A percentile compares a stretch with the other conserved stretches of the same genome.
These are phyloP conservation scores for Amanita jacksonii DNA, from an alignment of 768 basidiomycete species.

Conservation along the genomic window DNA sequence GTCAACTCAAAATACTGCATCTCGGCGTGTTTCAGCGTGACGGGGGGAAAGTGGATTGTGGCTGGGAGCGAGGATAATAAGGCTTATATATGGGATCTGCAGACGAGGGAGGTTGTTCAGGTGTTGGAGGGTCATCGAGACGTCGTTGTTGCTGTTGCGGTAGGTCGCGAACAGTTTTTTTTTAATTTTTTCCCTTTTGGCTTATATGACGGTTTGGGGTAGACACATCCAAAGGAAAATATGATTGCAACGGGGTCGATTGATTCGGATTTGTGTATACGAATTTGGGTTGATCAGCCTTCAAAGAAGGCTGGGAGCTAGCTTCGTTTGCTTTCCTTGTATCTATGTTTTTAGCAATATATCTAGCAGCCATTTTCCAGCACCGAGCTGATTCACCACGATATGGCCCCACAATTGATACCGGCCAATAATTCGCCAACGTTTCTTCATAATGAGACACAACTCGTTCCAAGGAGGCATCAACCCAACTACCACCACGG, in stretches of 20 bases:
- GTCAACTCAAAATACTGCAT: slow-evolving; percentile 78
- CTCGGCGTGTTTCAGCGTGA: slow-evolving; percentile 75
- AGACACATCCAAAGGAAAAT: slow-evolving; percentile 83
- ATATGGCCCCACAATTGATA: too few species aligned
- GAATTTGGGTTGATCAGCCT: slow-evolving; percentile 63
- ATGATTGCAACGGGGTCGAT: slow-evolving; percentile 86
- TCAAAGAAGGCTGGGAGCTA: too few species aligned
- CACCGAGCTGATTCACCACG: too few species aligned
- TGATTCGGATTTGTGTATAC: slow-evolving; percentile 72
- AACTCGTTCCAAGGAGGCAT: too few species aligned
- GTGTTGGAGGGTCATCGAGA: slow-evolving; percentile 69
- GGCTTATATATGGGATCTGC: slow-evolving; percentile 86
- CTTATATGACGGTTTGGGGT: not conserved
- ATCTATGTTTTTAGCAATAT: too few species aligned
- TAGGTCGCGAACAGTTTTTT: slow-evolving; percentile 26
- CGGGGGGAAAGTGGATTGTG: slow-evolving; percentile 84
- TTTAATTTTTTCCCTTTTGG: slow-evolving; percentile 6
- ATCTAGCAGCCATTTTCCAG: too few species aligned
- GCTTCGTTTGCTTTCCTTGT: too few species aligned
- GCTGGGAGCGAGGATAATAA: slow-evolving; percentile 89
- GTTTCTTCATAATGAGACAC: too few species aligned
- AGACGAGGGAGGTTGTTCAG: slow-evolving; percentile 79
- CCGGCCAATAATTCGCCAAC: too few species aligned
- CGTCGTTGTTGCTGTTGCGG: slow-evolving; percentile 76
- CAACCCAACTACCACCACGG: too few species aligned